Conservation (phyloP, 768 basidiomycete genomes). For the Lactarius sanguifluus region DNA sequence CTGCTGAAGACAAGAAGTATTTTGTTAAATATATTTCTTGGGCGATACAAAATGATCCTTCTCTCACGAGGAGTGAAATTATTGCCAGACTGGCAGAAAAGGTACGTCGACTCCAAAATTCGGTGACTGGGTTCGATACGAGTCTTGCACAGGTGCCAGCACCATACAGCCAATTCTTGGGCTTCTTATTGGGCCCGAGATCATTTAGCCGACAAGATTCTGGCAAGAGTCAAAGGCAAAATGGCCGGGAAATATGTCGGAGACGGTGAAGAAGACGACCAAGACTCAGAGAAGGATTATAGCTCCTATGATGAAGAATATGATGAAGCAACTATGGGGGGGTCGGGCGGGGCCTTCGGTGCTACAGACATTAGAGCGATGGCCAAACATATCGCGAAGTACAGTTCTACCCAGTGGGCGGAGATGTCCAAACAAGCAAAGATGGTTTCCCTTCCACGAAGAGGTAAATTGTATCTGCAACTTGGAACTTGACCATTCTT, state of each 20-base stretch:
- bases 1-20: slow-evolving; percentile 61
- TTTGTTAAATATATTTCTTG: slow-evolving; percentile 67
- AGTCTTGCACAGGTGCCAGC: slow-evolving; percentile 25
- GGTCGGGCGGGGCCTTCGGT: slow-evolving; percentile 48
- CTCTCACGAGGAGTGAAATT: slow-evolving; percentile 52
- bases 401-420: slow-evolving; percentile 44
- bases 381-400: slow-evolving; percentile 54
- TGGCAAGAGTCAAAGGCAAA: slow-evolving; percentile 9
- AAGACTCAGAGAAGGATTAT: slow-evolving; percentile 30
- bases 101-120: slow-evolving; percentile 37
- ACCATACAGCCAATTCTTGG: slow-evolving; percentile 26
- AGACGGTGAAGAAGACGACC: slow-evolving; percentile 36
- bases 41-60: slow-evolving; percentile 55
- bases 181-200: slow-evolving; percentile 17
- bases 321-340: slow-evolving; percentile 50
- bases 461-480: slow-evolving; percentile 40
- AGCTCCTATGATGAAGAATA: slow-evolving; percentile 34
- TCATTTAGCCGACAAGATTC: slow-evolving; percentile 21
- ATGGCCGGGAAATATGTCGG: slow-evolving; percentile 2
- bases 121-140: background rate
- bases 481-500: background rate
- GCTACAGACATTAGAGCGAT: slow-evolving; percentile 62
- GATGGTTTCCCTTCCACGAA: slow-evolving; percentile 56
- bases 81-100: slow-evolving; percentile 57
- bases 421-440: slow-evolving; percentile 43